These are phyloP conservation scores for Xerocomus spinulosus DNA, from an alignment of 768 basidiomycete species.

Conservation along the genomic window DNA sequence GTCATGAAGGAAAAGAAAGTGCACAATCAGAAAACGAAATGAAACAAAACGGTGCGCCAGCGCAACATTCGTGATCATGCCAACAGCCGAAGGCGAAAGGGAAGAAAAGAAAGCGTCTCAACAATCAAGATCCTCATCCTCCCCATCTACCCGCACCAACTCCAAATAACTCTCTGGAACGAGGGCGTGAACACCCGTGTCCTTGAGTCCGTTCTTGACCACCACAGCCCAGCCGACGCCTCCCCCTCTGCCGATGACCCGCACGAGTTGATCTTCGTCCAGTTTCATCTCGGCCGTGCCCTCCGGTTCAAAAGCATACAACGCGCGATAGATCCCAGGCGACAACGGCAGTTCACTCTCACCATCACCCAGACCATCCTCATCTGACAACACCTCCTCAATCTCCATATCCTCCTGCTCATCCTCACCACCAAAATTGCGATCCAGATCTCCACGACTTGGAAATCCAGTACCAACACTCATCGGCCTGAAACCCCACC, in stretches of 20 bases:
- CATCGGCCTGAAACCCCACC: slow-evolving; percentile 30
- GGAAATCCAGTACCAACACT: slow-evolving; percentile 25
- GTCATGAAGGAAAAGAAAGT: not conserved
- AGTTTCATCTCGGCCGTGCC: slow-evolving; percentile 80
- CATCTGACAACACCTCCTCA: slow-evolving; percentile 27
- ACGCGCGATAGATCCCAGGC: slow-evolving; percentile 71
- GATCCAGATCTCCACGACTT: slow-evolving; percentile 41
- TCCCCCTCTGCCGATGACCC: slow-evolving; percentile 69
- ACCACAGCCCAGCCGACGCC: slow-evolving; percentile 82
- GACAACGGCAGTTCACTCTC: slow-evolving; percentile 38
- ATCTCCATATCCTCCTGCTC: slow-evolving; percentile 28
- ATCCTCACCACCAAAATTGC: slow-evolving; percentile 42
- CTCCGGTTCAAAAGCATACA: slow-evolving; percentile 77
- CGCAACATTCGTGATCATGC: slow-evolving; percentile 4
- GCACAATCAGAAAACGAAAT: not conserved
- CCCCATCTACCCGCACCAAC: slow-evolving; percentile 38
- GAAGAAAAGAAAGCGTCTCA: not conserved
- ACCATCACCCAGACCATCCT: slow-evolving; percentile 14
- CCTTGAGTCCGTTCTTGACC: slow-evolving; percentile 37
- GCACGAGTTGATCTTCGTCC: slow-evolving; percentile 70
- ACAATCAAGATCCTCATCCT: slow-evolving; percentile 13
- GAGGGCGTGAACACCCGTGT: slow-evolving; percentile 53
- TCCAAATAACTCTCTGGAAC: slow-evolving; percentile 80
- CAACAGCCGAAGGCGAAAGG: not conserved
- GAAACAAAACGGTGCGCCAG: slow-evolving; percentile 10